phyloP scores from a whole-genome alignment of 257 asterid species.

The Coffea canephora region DNA sequence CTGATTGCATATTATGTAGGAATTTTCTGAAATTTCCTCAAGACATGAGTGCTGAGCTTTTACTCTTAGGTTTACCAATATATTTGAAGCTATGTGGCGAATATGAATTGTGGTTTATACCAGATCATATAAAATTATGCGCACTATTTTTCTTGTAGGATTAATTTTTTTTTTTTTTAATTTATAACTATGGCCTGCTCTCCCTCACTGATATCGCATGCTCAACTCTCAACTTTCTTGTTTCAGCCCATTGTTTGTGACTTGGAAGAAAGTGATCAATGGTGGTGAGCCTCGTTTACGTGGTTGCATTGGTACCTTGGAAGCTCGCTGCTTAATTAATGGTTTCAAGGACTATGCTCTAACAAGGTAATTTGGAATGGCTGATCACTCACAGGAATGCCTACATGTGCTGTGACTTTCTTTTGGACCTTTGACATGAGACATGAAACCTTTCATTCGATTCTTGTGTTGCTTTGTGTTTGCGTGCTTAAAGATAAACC shows the following conservation, averaged over 20 bases:
- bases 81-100: not conserved
- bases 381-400: not conserved
- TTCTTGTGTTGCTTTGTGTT: not conserved
- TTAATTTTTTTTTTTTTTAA: not conserved
- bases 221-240: constrained; percentile 12
- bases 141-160: not conserved
- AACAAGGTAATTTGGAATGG: constrained; percentile 54
- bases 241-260: constrained; percentile 91
- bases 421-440: not conserved
- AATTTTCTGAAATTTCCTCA: not conserved
- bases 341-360: constrained; percentile 94
- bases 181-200: not conserved
- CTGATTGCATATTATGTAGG: not conserved
- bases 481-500: not conserved
- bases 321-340: constrained; percentile 69
- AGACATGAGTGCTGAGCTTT: not conserved
- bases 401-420: not conserved
- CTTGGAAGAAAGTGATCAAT: constrained; percentile 90
- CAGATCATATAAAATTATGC: not conserved
- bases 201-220: not conserved
- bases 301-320: constrained; percentile 97
- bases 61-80: not conserved
- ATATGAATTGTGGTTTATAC: not conserved
- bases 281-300: constrained; percentile 95
- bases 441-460: not conserved